Conservation (phyloP, 2,329 filamentous ascomycete species). For the Zasmidium citrigriseum region DNA sequence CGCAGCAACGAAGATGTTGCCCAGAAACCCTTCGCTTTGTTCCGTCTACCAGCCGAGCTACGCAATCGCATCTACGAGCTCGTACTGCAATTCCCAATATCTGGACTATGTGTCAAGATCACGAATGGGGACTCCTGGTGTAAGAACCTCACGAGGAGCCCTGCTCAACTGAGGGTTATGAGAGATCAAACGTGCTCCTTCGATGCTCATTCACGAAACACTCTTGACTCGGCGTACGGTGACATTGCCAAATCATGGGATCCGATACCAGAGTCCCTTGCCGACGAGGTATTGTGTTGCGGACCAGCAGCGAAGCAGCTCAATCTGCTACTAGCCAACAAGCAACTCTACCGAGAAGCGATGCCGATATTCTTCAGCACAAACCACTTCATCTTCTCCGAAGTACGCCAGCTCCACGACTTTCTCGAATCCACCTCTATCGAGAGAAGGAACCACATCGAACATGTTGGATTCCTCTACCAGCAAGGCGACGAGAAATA, state of each 20-base stretch:
- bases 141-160: no score
- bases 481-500: background rate
- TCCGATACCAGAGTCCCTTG: no score
- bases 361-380: constrained; percentile 16
- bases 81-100: background rate
- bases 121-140: background rate
- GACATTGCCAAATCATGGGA: no score
- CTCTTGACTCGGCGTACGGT: no score
- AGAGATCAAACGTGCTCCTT: no score
- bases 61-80: constrained; percentile 1
- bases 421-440: background rate
- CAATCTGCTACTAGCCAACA: no score
- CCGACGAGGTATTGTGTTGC: no score
- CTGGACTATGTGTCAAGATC: background rate
- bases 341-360: constrained; percentile 14
- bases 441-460: background rate
- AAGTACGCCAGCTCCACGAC: background rate
- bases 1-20: no score
- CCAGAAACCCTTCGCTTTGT: background rate
- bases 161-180: no score
- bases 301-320: no score
- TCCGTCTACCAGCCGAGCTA: constrained; percentile 4
- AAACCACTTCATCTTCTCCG: constrained; percentile 6
- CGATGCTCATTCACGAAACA: no score
- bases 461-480: background rate